These are phyloP conservation scores for Apiospora hydei DNA, from an alignment of 2,329 filamentous ascomycete genomes.

Conservation along the genomic window DNA sequence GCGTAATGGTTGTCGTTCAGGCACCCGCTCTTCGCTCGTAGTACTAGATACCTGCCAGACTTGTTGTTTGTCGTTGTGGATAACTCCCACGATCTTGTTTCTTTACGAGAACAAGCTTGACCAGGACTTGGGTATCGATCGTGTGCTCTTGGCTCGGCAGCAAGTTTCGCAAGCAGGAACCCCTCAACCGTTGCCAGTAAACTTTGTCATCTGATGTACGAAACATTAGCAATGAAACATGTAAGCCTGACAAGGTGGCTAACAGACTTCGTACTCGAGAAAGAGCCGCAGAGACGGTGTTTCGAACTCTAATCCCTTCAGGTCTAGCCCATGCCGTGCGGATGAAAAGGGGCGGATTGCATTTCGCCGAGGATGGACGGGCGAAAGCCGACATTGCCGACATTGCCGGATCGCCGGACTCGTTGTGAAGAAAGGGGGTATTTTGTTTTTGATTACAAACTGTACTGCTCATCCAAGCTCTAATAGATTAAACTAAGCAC, in stretches of 20 bases:
- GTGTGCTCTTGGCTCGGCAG: background rate
- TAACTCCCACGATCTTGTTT: background rate
- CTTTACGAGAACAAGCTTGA: background rate
- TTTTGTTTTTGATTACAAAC: constrained; percentile 7
- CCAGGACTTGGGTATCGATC: background rate
- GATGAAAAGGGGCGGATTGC: background rate
- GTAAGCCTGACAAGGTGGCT: background rate
- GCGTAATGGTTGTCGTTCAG: background rate
- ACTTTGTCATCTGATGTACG: background rate
- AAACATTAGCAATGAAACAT: constrained; percentile 7
- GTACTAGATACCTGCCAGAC: background rate
- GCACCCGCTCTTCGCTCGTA: background rate
- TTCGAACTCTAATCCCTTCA: constrained; percentile 3
- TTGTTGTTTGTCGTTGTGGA: background rate
- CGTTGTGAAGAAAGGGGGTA: constrained; percentile 4
- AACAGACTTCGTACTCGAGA: background rate
- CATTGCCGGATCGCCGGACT: background rate
- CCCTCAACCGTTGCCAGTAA: background rate
- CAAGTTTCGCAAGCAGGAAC: background rate
- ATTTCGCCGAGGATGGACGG: background rate
- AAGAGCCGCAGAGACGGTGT: background rate
- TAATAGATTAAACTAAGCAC: constrained; percentile 11
- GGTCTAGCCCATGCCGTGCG: background rate
- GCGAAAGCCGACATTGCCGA: background rate
- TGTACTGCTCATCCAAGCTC: constrained; percentile 18